Evolutionary conservation across 306 rosid genomes (phyloP), one percentile per base, ranked within the genome.

Genomic region (Prunus kanzakura): DNA sequence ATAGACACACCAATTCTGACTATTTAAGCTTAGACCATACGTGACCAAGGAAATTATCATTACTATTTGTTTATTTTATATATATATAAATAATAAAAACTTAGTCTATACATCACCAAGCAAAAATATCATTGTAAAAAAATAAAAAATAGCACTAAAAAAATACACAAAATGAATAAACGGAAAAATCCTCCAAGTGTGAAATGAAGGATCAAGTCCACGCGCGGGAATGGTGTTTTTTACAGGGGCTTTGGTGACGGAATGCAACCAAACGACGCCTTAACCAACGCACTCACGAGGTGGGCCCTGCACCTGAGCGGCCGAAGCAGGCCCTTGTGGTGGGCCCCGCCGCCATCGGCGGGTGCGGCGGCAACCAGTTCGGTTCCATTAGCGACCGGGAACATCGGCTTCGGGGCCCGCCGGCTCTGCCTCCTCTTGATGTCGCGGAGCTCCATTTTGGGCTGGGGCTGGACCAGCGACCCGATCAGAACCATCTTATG

Each of bases 251-350:
- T 65, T 45, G 77, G 77, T 0, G 69, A 73, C 0, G 60, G 32
- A 46, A 73, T 61, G 14, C 84, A 76, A 64, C 80, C 67, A 77
- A 82, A 77, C 52, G 75, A 77, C 3, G 78, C 85, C 75, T 77
- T 77, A 19, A 50, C 71, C 62, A 77, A 77, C 38, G 81, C 75
- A 71, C 75, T 82, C 22, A 82, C 49, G 52, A 82, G 20, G 55
- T 77, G 60, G 35, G 75, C 49, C 78, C 82, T 76, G 72, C 75
- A 77, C 43, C 18, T 15, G 11, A 72, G 47, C 4, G 85, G 76
- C 29, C 78, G 56, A 54, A 71, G 47, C n/a, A 41, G 23, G 16
- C 41, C 61, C 79, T 6, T 23, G 64, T 69, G 27, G 64, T 27
- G 27, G 13, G 30, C 32, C 60, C 20, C 27, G 19, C 49, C 46